Evolutionary conservation across 2,329 filamentous ascomycete species (phyloP).

Genomic region (Penicillium sp.): DNA sequence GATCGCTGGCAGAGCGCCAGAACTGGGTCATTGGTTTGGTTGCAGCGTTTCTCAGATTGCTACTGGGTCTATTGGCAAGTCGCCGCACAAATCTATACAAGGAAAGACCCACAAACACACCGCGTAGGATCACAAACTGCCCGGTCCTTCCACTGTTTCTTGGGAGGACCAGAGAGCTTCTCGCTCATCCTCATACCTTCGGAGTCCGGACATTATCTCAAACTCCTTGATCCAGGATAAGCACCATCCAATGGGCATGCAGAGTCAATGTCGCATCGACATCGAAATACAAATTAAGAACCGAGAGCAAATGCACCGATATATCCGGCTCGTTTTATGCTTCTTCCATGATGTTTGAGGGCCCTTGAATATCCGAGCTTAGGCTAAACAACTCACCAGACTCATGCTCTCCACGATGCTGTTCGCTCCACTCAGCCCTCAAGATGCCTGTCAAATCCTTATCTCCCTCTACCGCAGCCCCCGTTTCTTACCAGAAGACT

Average conservation of each 20-base stretch:
- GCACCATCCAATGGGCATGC: not conserved
- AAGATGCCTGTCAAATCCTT: constrained; percentile 7
- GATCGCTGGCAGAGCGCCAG: too few relatives aligned
- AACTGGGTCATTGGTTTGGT: too few relatives aligned
- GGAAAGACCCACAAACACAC: too few relatives aligned
- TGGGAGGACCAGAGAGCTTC: too few relatives aligned
- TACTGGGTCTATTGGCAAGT: too few relatives aligned
- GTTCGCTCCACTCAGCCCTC: not conserved
- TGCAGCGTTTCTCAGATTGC: too few relatives aligned
- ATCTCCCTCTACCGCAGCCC: constrained; percentile 16
- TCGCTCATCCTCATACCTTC: too few relatives aligned
- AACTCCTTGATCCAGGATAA: too few relatives aligned
- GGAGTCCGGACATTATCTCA: too few relatives aligned
- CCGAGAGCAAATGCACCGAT: not conserved
- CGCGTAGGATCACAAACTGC: too few relatives aligned
- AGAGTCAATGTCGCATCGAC: not conserved
- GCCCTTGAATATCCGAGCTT: not conserved
- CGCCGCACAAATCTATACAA: too few relatives aligned
- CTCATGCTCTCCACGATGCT: not conserved
- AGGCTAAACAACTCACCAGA: not conserved
- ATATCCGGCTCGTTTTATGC: not conserved
- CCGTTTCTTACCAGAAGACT: constrained; percentile 16
- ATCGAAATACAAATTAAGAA: not conserved
- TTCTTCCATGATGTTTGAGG: not conserved
- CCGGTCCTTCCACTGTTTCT: too few relatives aligned